Base-by-base conservation (phyloP, 1,284 basidiomycete genomes). In the Athelia sp. region DNA sequence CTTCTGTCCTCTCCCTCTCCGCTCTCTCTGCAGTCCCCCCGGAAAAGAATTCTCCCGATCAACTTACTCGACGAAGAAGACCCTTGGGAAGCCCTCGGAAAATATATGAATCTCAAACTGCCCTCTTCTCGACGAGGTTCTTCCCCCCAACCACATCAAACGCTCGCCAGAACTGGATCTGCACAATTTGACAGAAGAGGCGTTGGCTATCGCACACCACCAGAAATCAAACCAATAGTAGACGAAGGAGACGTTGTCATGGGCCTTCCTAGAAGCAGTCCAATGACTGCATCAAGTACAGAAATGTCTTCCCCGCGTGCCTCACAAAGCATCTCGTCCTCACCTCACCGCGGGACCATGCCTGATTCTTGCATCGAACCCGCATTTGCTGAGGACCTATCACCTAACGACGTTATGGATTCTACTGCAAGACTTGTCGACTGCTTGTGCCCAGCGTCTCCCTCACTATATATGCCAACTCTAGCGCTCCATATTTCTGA, bases 81-180 rank as follows among this genome's bases (percentile, higher is more conserved):
- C 55, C 73, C 74, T 2, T 76, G 74, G 74, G 63, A 59, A 40
- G 65, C 68, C 3, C 65, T 74, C 26, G 74, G 73, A n/a, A 40
- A 21, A 40, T 21, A 17, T n/a, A 6, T 40, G n/a, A n/a, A 40
- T 40, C 36, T 40, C 36, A 40, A 40, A 9, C 6, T 21, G 19
- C 15, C n/a, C 15, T n/a, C 6, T n/a, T 6, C 6, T 17, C 36
- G n/a, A 4, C 19, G n/a, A 6, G 15, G 9, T 40, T 6, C 15
- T 8, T n/a, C 36, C 4, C 15, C 36, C 6, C 36, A 4, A n/a
- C 36, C 36, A 40, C 36, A n/a, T 8, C n/a, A 40, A 6, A n/a
- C 15, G 13, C 6, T 29, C 36, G n/a, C 36, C 9, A n/a, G 8
- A 4, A 9, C 19, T 40, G 36, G 36, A 21, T 40, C 15, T n/a